Percentiles rank a stretch among this genome's conserved stretches.
Conservation (phyloP, 176 grass and related monocot genomes). For the Oryza meridionalis region DNA sequence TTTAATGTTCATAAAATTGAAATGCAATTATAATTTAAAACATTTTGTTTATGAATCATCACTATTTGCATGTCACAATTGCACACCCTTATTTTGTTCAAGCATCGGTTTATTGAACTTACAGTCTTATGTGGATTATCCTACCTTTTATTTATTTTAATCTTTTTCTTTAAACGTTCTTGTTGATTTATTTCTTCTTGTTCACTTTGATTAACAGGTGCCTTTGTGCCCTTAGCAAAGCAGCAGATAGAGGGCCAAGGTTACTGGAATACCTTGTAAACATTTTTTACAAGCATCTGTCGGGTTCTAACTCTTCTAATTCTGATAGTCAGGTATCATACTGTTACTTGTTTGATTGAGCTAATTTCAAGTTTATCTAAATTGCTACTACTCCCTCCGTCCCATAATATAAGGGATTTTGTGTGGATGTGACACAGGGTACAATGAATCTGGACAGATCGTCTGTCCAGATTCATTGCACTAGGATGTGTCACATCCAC, state of each 20-base stretch:
- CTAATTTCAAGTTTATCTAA: conserved; percentile 32
- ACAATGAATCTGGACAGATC: too few relatives aligned
- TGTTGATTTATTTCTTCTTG: conserved; percentile 41
- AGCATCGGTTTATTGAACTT: conserved; percentile 24
- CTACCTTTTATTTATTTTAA: background rate
- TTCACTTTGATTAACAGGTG: conserved; percentile 63
- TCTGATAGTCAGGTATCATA: conserved; percentile 81
- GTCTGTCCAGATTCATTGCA: too few relatives aligned
- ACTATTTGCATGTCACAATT: conserved; percentile 3
- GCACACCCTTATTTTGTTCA: conserved; percentile 3
- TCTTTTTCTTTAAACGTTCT: background rate
- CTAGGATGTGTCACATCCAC: too few relatives aligned
- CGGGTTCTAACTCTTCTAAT: conserved; percentile 58
- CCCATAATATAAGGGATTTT: too few relatives aligned
- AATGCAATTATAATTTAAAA: background rate
- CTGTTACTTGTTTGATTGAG: conserved; percentile 28
- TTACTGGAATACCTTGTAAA: conserved; percentile 79
- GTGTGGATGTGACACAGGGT: too few relatives aligned
- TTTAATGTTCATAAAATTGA: background rate
- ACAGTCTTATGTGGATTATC: background rate
- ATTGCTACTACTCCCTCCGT: background rate
- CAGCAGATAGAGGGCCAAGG: conserved; percentile 77
- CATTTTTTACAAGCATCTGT: conserved; percentile 93
- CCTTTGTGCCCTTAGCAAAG: conserved; percentile 86
- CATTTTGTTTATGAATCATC: conserved; percentile 8